A percentile compares a stretch with the other conserved stretches of the same genome.
phyloP scores from a whole-genome alignment of 2,329 filamentous ascomycete genomes.

The Monosporascus sp. region DNA sequence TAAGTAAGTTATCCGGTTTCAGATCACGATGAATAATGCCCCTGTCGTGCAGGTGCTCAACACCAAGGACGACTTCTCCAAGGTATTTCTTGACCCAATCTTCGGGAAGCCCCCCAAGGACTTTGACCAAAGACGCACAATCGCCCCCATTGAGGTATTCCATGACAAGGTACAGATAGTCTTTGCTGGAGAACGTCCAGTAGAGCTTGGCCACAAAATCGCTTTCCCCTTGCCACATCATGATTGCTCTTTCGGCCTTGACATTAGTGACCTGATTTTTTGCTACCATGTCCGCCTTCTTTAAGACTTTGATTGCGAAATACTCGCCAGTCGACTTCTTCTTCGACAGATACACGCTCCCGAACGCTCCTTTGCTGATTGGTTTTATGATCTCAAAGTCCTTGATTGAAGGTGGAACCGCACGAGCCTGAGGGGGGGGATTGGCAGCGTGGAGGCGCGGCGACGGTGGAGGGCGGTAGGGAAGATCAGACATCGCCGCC shows the following conservation, averaged over 20 bases:
- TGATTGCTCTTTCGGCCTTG: conserved; percentile 96
- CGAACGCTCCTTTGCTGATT: conserved; percentile 97
- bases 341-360: conserved; percentile 95
- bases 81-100: conserved; percentile 99
- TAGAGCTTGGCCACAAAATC: conserved; percentile 98
- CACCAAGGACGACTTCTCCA: conserved; percentile 91
- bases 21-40: conserved; percentile 95
- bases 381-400: conserved; percentile 99
- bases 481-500: conserved; percentile 68
- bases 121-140: conserved; percentile 92
- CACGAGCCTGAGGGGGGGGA: conserved; percentile 76
- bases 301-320: conserved; percentile 96
- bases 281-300: conserved; percentile 99
- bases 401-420: conserved; percentile 92
- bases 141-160: conserved; percentile 98
- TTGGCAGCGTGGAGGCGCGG: conserved; percentile 73
- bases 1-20: conserved; percentile 94
- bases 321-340: conserved; percentile 99
- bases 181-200: conserved; percentile 99
- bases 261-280: conserved; percentile 99
- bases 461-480: conserved; percentile 68
- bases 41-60: conserved; percentile 89
- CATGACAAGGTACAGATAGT: conserved; percentile 98
- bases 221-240: conserved; percentile 99
- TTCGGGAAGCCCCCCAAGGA: conserved; percentile 84